Percentiles rank a stretch among this genome's conserved stretches.
These are phyloP conservation scores for Cladorrhinum samala DNA, from an alignment of 495 filamentous ascomycete species.

Conservation along the genomic window DNA sequence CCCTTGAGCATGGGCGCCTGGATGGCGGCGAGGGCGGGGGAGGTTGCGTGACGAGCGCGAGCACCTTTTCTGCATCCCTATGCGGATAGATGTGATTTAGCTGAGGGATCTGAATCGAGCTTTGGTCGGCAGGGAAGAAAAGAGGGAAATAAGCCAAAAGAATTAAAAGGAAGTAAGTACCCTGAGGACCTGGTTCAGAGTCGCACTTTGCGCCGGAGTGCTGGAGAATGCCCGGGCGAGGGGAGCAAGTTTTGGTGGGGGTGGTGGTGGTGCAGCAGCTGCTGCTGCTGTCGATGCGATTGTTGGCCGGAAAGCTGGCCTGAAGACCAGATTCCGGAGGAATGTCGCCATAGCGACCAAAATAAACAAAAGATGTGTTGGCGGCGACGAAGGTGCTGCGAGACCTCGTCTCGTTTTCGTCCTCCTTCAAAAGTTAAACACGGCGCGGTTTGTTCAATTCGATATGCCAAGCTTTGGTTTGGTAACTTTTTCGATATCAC, in stretches of 20 bases:
- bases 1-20: constrained; percentile 81
- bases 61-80: constrained; percentile 71
- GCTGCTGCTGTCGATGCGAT: constrained; percentile 2
- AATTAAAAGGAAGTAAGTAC: constrained; percentile 27
- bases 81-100: constrained; percentile 9
- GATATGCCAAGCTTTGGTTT: not conserved
- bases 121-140: not conserved
- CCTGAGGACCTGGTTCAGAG: constrained; percentile 54
- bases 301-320: constrained; percentile 23
- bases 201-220: constrained; percentile 47
- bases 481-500: constrained; percentile 21
- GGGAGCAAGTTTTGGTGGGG: not conserved
- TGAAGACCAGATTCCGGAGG: constrained; percentile 22
- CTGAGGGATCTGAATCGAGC: not conserved
- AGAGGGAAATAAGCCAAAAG: not conserved
- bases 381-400: constrained; percentile 9
- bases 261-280: too few species aligned
- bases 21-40: constrained; percentile 67
- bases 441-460: too few species aligned
- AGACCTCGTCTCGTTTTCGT: constrained; percentile 4
- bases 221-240: constrained; percentile 41
- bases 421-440: too few species aligned
- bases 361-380: too few species aligned
- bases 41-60: constrained; percentile 72
- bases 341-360: constrained; percentile 26